Evolutionary conservation across 176 grass and related monocot genomes (phyloP).

Genomic region (Carex scoparia): DNA sequence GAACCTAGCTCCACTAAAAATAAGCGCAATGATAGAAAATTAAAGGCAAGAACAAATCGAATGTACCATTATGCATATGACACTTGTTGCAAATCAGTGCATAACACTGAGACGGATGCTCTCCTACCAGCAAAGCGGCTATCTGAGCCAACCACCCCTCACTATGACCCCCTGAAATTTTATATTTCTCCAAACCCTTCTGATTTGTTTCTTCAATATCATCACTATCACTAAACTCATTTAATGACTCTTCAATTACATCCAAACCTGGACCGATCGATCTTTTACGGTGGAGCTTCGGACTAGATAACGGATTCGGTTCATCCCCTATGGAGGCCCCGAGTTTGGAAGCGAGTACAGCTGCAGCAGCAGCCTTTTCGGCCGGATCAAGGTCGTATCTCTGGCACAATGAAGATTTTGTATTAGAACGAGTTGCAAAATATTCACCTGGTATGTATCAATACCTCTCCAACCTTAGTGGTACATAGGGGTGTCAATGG

Average conservation of each 20-base stretch:
- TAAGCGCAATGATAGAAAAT: neutral
- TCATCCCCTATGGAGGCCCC: conserved; percentile 62
- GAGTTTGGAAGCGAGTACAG: conserved; percentile 84
- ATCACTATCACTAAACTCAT: conserved; percentile 32
- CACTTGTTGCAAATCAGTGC: conserved; percentile 80
- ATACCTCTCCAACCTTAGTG: neutral
- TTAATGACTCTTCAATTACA: conserved; percentile 21
- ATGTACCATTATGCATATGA: conserved; percentile 87
- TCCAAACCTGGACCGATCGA: neutral
- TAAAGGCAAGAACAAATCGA: neutral
- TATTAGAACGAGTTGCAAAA: neutral
- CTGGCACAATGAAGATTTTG: conserved; percentile 39
- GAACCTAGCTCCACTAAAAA: neutral
- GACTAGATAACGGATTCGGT: neutral
- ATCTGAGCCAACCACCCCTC: conserved; percentile 76
- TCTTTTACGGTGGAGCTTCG: neutral
- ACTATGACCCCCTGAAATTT: conserved; percentile 37
- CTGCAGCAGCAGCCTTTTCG: conserved; percentile 83
- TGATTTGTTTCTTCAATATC: conserved; percentile 44
- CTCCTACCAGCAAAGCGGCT: conserved; percentile 88
- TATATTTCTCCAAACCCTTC: conserved; percentile 54
- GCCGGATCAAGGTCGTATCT: conserved; percentile 94
- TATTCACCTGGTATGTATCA: neutral
- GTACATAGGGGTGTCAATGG: neutral
- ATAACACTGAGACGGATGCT: conserved; percentile 91